Evolutionary conservation across 75 land plant genomes (phyloP).

Genomic region (Larix kaempferi): DNA sequence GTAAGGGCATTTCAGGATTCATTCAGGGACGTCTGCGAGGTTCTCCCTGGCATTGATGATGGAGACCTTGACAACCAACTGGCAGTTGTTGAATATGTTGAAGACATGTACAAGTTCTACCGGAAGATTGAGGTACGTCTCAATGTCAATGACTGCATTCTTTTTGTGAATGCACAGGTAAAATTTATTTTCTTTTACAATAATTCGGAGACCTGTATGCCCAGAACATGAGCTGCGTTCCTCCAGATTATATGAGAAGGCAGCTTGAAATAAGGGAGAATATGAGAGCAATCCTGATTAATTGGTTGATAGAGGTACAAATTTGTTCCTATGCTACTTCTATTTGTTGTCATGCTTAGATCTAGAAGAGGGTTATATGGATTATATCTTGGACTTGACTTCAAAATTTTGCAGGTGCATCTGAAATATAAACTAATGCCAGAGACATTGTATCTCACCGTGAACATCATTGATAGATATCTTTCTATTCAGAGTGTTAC

Average conservation of each 20-base stretch:
- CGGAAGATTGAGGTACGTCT: slow-evolving; percentile 51
- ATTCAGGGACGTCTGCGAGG: slow-evolving; percentile 42
- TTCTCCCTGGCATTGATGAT: slow-evolving; percentile 60
- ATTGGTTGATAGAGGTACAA: slow-evolving; percentile 80
- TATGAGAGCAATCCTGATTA: slow-evolving; percentile 86
- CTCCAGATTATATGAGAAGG: slow-evolving; percentile 60
- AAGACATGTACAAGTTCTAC: slow-evolving; percentile 89
- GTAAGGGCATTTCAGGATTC: slow-evolving; percentile 39
- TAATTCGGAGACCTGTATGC: not conserved
- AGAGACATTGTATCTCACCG: slow-evolving; percentile 75
- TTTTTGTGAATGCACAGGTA: not conserved
- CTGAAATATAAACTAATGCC: slow-evolving; percentile 80
- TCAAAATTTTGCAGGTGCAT: slow-evolving; percentile 43
- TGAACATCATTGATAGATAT: slow-evolving; percentile 69
- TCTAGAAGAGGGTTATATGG: not conserved
- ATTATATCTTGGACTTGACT: not conserved
- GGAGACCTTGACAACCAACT: slow-evolving; percentile 67
- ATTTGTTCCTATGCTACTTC: not conserved
- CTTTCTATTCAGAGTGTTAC: slow-evolving; percentile 44
- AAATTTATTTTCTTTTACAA: not conserved
- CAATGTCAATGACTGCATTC: not conserved
- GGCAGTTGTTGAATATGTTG: slow-evolving; percentile 88
- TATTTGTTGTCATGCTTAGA: not conserved
- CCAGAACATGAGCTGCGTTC: slow-evolving; percentile 42
- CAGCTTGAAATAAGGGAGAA: slow-evolving; percentile 78